A percentile compares a stretch with the other conserved stretches of the same genome.
Conservation (phyloP, 768 basidiomycete species). For the Sarcodon sp. region DNA sequence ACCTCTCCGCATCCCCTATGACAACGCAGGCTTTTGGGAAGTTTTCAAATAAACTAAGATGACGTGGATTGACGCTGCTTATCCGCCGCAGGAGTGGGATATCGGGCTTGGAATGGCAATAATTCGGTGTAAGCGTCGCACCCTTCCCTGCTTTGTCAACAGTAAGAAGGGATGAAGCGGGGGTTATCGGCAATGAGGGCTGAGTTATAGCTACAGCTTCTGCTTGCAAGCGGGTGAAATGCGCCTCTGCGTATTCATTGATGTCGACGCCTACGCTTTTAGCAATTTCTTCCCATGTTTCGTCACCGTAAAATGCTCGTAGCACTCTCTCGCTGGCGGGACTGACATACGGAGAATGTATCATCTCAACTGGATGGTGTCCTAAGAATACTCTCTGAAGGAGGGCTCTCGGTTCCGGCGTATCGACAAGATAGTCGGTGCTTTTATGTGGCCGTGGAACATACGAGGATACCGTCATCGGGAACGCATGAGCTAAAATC, state of each 20-base stretch:
- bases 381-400: constrained; percentile 43
- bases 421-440: constrained; percentile 41
- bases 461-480: constrained; percentile 32
- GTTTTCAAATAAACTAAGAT: constrained; percentile 27
- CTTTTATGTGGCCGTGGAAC: constrained; percentile 33
- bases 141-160: background rate
- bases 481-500: constrained; percentile 29
- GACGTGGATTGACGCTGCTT: constrained; percentile 9
- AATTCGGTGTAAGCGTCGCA: background rate
- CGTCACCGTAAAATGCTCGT: constrained; percentile 18
- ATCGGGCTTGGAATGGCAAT: background rate
- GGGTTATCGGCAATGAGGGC: constrained; percentile 5
- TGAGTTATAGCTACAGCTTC: background rate
- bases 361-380: constrained; percentile 18
- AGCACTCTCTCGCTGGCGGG: constrained; percentile 20
- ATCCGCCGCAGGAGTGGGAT: background rate
- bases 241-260: background rate
- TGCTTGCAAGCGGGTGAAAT: background rate
- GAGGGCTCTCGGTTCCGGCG: constrained; percentile 37
- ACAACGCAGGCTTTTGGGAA: constrained; percentile 33
- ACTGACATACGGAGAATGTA: constrained; percentile 21
- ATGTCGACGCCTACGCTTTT: background rate
- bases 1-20: constrained; percentile 37
- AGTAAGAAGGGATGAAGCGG: constrained; percentile 10
- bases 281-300: background rate